phyloP scores from a whole-genome alignment of 495 filamentous ascomycete genomes.

The Sphaerosporella brunnea region DNA sequence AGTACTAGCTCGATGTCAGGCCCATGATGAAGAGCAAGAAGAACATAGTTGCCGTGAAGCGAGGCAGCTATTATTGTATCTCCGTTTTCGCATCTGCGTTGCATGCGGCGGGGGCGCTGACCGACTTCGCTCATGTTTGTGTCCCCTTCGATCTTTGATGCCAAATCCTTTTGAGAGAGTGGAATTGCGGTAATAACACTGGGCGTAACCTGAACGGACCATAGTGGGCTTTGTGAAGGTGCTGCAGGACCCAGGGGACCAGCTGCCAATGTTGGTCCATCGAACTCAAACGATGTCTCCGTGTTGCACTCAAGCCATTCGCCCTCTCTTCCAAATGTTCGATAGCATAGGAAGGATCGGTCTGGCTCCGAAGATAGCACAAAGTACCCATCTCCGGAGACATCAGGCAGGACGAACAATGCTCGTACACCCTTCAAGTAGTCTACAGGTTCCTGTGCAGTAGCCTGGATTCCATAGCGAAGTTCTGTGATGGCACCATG shows the following conservation, averaged over 20 bases:
- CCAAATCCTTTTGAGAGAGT: neutral
- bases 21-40: slow-evolving; percentile 18
- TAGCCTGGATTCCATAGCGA: slow-evolving; percentile 52
- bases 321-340: slow-evolving; percentile 19
- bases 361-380: slow-evolving; percentile 19
- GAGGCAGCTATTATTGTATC: slow-evolving; percentile 23
- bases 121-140: slow-evolving; percentile 13
- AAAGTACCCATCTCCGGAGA: slow-evolving; percentile 20
- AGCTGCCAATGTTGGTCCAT: slow-evolving; percentile 22
- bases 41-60: slow-evolving; percentile 12
- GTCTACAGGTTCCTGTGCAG: slow-evolving; percentile 17
- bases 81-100: slow-evolving; percentile 14
- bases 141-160: slow-evolving; percentile 9
- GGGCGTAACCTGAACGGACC: slow-evolving; percentile 22
- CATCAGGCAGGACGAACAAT: slow-evolving; percentile 24
- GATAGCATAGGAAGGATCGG: slow-evolving; percentile 20
- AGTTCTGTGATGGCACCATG: slow-evolving; percentile 51
- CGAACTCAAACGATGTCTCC: slow-evolving; percentile 15
- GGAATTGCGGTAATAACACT: slow-evolving; percentile 15
- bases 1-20: slow-evolving; percentile 15
- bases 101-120: slow-evolving; percentile 8
- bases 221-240: neutral
- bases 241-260: slow-evolving; percentile 7
- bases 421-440: slow-evolving; percentile 18
- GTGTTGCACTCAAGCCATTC: slow-evolving; percentile 9